Evolutionary conservation across 1,284 basidiomycete genomes (phyloP), one percentile per base, ranked within the genome.

Genomic region (Puccinia novopanici): DNA sequence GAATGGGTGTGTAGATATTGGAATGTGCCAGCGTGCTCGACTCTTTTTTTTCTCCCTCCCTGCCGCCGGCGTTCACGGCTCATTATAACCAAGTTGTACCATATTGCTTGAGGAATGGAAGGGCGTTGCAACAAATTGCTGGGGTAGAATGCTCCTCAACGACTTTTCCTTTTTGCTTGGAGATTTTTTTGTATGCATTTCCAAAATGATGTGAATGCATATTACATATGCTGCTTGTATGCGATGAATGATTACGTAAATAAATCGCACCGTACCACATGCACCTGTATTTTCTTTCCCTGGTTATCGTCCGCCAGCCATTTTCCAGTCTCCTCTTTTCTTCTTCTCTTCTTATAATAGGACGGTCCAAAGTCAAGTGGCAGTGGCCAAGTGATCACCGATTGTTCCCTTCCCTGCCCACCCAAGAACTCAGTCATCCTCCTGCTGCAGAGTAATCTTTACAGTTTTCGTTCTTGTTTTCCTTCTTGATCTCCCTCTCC

Each of bases 191-290:
- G 59, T 61, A 61, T 61, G 59, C 59, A 61, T 61, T 61, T 61
- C 30, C 59, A n/a, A 61, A 61, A 61, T 34, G 59, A 61, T 61
- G 30, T 61, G 59, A 61, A 61, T 61, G 27, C 59, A 61, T 61
- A 61, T 57, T 57, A 57, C 55, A 57, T 57, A 57, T n/a, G 55
- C 59, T 61, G 63, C 40, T 45, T 67, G 63, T 67, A 67, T 67
- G 63, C 63, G 34, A n/a, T n/a, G n/a, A n/a, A n/a, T 27, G 22
- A 34, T 61, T 37, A 37, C 24, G 55, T 57, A 54, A n/a, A n/a
- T n/a, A 57, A 30, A 57, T 30, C 3, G 55, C 4, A 34, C 59
- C 19, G 17, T 61, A 61, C 59, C 59, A 61, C 63, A 42, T 65
- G 37, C 42, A 42, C 22, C 1, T 61, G 27, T 34, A 13, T 13